These are phyloP conservation scores for Eleusine indica DNA, from an alignment of 176 grass and related monocot species.

Conservation along the genomic window DNA sequence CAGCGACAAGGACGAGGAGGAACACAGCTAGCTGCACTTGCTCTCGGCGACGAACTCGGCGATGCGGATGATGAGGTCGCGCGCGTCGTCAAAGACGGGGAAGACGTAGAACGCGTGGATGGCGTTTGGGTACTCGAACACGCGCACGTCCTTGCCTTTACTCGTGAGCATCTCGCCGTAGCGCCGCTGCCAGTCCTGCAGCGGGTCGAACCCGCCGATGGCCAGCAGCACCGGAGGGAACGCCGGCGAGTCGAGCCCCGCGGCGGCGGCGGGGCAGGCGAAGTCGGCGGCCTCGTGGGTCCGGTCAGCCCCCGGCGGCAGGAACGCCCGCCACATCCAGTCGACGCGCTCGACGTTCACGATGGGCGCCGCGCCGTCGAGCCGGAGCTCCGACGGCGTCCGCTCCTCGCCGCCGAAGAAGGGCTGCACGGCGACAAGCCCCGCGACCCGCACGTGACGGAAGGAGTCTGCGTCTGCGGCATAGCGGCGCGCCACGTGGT, in stretches of 20 bases:
- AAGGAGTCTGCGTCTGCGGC: conserved; percentile 5
- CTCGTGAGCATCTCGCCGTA: conserved; percentile 56
- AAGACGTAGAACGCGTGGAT: conserved; percentile 91
- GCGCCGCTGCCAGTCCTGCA: conserved; percentile 74
- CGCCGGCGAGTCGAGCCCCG: neutral
- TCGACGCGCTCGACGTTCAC: conserved; percentile 61
- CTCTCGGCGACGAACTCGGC: conserved; percentile 46
- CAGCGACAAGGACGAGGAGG: too few species aligned
- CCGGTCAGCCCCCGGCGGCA: conserved; percentile 58
- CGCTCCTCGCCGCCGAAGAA: conserved; percentile 90
- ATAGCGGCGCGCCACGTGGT: conserved; percentile 79
- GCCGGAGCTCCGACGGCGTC: conserved; percentile 61
- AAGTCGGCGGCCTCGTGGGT: conserved; percentile 56
- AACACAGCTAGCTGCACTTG: too few species aligned
- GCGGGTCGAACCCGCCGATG: conserved; percentile 69
- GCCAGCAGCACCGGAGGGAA: conserved; percentile 60
- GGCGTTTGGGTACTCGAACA: conserved; percentile 71
- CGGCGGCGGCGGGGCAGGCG: neutral
- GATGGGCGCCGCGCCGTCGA: conserved; percentile 58
- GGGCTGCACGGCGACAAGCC: conserved; percentile 72
- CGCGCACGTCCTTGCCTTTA: conserved; percentile 40
- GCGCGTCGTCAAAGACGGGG: conserved; percentile 57
- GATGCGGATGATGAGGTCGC: conserved; percentile 57
- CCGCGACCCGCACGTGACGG: conserved; percentile 34
- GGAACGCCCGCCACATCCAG: conserved; percentile 91